A percentile compares a stretch with the other conserved stretches of the same genome.
These are phyloP conservation scores for Jatropha curcas DNA, from an alignment of 345 rosid genomes.

Conservation along the genomic window DNA sequence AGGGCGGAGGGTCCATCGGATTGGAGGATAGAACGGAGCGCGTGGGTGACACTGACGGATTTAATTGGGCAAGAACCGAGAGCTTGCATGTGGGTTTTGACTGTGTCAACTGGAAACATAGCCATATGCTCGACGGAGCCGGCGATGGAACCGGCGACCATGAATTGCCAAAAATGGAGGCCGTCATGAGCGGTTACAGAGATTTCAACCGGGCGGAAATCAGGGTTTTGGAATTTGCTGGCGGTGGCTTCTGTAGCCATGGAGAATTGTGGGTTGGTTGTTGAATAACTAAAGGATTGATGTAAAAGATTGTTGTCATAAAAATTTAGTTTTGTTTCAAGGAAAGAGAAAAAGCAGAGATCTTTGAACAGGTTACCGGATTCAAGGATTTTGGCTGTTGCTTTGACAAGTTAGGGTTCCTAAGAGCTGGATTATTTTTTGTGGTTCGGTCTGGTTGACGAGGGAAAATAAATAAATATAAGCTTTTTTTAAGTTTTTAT, in stretches of 20 bases:
- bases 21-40: constrained; percentile 69
- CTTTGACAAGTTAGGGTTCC: too few relatives aligned
- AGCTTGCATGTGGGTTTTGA: constrained; percentile 98
- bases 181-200: constrained; percentile 48
- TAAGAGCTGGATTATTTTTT: too few relatives aligned
- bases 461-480: too few relatives aligned
- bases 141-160: constrained; percentile 94
- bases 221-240: constrained; percentile 56
- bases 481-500: too few relatives aligned
- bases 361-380: too few relatives aligned
- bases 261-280: neutral
- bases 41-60: constrained; percentile 71
- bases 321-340: neutral
- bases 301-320: neutral
- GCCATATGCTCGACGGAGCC: constrained; percentile 96
- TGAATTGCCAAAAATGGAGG: constrained; percentile 86
- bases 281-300: neutral
- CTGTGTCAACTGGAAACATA: constrained; percentile 96
- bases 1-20: constrained; percentile 69
- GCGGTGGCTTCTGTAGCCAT: constrained; percentile 74
- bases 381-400: too few relatives aligned
- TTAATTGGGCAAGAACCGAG: constrained; percentile 88
- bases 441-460: too few relatives aligned
- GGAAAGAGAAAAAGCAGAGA: too few relatives aligned
- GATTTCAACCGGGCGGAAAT: constrained; percentile 60